A percentile compares a stretch with the other conserved stretches of the same genome.
Conservation (phyloP, 2,329 filamentous ascomycete genomes). For the Clonostachys rhizophaga region DNA sequence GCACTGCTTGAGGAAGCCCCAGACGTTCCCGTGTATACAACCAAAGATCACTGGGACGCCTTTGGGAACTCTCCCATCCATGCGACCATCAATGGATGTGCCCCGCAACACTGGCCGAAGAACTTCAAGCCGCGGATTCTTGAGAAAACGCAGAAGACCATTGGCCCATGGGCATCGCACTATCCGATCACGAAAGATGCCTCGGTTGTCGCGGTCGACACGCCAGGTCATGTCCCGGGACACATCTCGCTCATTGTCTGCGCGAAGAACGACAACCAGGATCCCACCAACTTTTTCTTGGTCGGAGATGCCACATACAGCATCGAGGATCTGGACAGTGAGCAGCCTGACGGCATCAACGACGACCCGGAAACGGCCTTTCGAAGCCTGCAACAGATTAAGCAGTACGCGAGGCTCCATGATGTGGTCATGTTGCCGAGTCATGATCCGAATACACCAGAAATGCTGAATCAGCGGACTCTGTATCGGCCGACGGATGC, state of each 20-base stretch:
- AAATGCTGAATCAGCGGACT: too few species aligned
- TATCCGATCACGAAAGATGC: constrained; percentile 20
- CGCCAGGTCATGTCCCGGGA: constrained; percentile 24
- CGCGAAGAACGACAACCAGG: too few species aligned
- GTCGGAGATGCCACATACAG: constrained; percentile 22
- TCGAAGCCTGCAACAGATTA: constrained; percentile 19
- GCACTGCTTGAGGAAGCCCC: constrained; percentile 15
- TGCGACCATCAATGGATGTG: constrained; percentile 17
- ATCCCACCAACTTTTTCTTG: constrained; percentile 13
- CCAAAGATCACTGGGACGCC: constrained; percentile 14
- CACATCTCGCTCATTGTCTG: constrained; percentile 17
- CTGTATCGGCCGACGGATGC: too few species aligned
- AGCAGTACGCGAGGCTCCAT: constrained; percentile 15
- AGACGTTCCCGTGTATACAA: constrained; percentile 14
- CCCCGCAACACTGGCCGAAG: constrained; percentile 21
- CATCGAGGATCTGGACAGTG: constrained; percentile 17
- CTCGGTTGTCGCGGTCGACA: constrained; percentile 19
- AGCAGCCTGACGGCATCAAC: constrained; percentile 23
- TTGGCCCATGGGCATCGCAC: constrained; percentile 19
- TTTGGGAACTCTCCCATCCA: constrained; percentile 17
- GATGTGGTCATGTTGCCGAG: constrained; percentile 17
- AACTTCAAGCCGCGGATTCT: constrained; percentile 19
- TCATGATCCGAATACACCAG: constrained; percentile 9
- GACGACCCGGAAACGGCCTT: constrained; percentile 17
- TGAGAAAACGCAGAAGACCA: constrained; percentile 9